Conservation (phyloP, 129 eudicot species). For the Flaveria brownii region DNA sequence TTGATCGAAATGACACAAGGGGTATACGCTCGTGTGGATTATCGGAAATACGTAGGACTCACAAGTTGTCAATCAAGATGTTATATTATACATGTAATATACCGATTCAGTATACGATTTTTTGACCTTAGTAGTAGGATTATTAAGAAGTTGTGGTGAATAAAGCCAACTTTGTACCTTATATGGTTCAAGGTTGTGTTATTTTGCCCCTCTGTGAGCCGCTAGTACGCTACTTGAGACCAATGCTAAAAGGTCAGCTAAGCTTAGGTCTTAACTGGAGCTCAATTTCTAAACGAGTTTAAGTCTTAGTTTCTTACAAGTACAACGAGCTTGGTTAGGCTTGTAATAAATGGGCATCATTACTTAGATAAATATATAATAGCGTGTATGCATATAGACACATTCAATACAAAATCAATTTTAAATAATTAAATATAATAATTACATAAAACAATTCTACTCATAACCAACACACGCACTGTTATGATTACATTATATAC, state of each 20-base stretch:
- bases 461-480: no score
- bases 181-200: slow-evolving; percentile 8
- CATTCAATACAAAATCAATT: no score
- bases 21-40: slow-evolving; percentile 18
- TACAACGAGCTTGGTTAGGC: no score
- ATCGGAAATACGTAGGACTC: slow-evolving; percentile 9
- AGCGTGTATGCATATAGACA: no score
- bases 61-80: slow-evolving; percentile 1
- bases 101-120: slow-evolving; percentile 15
- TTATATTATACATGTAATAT: slow-evolving; percentile 37
- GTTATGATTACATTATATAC: no score
- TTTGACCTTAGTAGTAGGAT: slow-evolving; percentile 28
- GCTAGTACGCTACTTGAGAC: not conserved
- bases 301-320: no score
- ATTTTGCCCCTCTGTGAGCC: not conserved
- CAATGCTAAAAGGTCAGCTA: not conserved
- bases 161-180: slow-evolving; percentile 31
- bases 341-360: no score
- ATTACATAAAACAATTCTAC: no score
- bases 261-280: no score
- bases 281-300: no score
- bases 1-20: slow-evolving; percentile 7
- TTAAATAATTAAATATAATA: no score
- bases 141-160: slow-evolving; percentile 27
- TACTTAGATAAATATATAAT: no score